Conservation (phyloP, 352 stramenopile species). For the Globisporangium paddicum region DNA sequence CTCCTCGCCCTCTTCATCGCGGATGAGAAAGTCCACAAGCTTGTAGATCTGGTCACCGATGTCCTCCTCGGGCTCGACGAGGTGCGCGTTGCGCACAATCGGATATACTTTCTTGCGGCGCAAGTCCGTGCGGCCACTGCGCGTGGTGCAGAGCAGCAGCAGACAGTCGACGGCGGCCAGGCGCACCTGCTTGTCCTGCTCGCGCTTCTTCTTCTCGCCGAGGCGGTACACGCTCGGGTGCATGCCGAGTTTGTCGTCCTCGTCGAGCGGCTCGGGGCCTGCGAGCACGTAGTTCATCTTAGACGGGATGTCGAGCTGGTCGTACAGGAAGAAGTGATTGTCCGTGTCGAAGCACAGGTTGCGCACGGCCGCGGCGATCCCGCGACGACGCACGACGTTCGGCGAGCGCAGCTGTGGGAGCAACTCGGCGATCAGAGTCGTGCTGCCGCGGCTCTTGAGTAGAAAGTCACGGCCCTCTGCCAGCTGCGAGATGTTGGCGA, state of each 20-base stretch:
- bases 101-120: conserved; percentile 85
- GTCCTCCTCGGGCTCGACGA: conserved; percentile 76
- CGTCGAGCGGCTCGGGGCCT: conserved; percentile 69
- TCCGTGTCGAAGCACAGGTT: conserved; percentile 88
- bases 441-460: conserved; percentile 64
- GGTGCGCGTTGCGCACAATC: conserved; percentile 78
- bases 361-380: conserved; percentile 57
- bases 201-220: conserved; percentile 79
- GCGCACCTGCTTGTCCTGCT: conserved; percentile 69
- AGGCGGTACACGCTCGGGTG: conserved; percentile 71
- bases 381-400: conserved; percentile 76
- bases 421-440: conserved; percentile 58
- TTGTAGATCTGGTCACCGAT: conserved; percentile 88
- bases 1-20: conserved; percentile 82
- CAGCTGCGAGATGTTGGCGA: conserved; percentile 83
- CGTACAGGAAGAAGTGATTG: conserved; percentile 87
- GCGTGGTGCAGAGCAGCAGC: conserved; percentile 73
- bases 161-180: conserved; percentile 68
- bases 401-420: conserved; percentile 76
- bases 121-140: conserved; percentile 70
- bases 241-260: conserved; percentile 79
- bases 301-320: conserved; percentile 77
- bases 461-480: conserved; percentile 75
- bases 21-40: conserved; percentile 84
- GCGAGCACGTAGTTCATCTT: conserved; percentile 74